phyloP scores from a whole-genome alignment of 2,329 filamentous ascomycete genomes.

The Lachnellula arida region DNA sequence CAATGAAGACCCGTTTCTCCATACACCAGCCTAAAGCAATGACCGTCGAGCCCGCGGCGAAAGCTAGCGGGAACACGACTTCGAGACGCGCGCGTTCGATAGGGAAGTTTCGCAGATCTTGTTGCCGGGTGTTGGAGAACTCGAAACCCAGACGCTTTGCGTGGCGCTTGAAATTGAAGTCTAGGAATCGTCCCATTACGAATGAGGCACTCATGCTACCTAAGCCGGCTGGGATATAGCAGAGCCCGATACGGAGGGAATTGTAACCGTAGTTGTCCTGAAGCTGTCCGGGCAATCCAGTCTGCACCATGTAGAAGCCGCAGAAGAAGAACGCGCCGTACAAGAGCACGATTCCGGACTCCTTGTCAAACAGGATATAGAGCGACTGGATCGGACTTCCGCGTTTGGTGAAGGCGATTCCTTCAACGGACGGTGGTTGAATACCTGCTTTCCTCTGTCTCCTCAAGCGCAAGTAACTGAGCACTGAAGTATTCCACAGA shows the following conservation, averaged over 20 bases:
- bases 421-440: neutral
- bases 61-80: constrained; percentile 10
- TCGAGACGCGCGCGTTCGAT: constrained; percentile 26
- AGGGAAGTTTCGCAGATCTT: constrained; percentile 38
- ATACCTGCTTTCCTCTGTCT: neutral
- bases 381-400: constrained; percentile 1
- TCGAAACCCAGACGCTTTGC: constrained; percentile 35
- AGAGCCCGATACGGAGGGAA: constrained; percentile 17
- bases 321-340: constrained; percentile 7
- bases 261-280: constrained; percentile 38
- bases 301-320: constrained; percentile 3
- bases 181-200: constrained; percentile 40
- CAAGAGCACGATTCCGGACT: constrained; percentile 4
- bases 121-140: constrained; percentile 40
- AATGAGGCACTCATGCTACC: neutral
- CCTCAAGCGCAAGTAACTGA: neutral
- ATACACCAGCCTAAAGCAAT: constrained; percentile 29
- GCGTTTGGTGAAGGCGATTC: neutral
- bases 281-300: constrained; percentile 6
- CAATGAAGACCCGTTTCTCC: constrained; percentile 17
- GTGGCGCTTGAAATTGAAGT: constrained; percentile 50
- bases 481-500: constrained; percentile 4
- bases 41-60: constrained; percentile 8
- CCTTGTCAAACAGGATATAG: constrained; percentile 8
- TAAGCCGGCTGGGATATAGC: constrained; percentile 12